Percentiles rank a stretch among this genome's conserved stretches.
Conservation (phyloP, 2,329 filamentous ascomycete species). For the Penicillium nordicum region DNA sequence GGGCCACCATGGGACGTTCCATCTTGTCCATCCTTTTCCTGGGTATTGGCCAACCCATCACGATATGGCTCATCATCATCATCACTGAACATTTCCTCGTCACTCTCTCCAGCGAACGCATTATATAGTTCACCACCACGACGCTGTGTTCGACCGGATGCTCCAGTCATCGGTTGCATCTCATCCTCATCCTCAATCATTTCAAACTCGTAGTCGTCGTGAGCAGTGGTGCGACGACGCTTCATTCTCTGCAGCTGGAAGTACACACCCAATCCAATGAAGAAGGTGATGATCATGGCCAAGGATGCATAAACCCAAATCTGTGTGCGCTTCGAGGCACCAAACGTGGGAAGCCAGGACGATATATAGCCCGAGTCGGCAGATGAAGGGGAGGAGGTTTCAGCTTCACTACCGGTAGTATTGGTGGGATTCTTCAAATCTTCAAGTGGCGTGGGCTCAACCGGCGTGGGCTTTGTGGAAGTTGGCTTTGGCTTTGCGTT, state of each 20-base stretch:
- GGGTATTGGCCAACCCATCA: constrained; percentile 26
- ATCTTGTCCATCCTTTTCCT: constrained; percentile 20
- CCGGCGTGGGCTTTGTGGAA: constrained; percentile 10
- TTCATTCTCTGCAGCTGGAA: constrained; percentile 75
- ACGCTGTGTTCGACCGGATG: constrained; percentile 51
- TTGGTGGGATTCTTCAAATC: constrained; percentile 28
- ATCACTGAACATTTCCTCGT: constrained; percentile 61
- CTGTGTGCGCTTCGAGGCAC: constrained; percentile 79
- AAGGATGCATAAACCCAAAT: constrained; percentile 90
- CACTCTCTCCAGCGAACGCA: constrained; percentile 91
- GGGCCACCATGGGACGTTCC: constrained; percentile 9
- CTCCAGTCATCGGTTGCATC: constrained; percentile 43
- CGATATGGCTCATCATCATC: constrained; percentile 38
- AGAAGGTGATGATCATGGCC: constrained; percentile 81
- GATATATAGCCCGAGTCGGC: constrained; percentile 61
- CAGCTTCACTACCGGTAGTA: constrained; percentile 18
- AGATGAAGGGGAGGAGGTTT: constrained; percentile 27
- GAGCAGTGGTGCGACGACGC: constrained; percentile 67
- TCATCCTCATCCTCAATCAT: constrained; percentile 80
- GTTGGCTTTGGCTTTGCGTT: constrained; percentile 54
- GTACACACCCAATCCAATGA: constrained; percentile 74
- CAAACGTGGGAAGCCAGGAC: constrained; percentile 85
- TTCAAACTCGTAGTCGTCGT: constrained; percentile 91
- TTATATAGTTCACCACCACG: constrained; percentile 89
- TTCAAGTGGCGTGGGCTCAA: constrained; percentile 17